Conservation (phyloP, 306 rosid genomes). For the Vigna nakashimae region DNA sequence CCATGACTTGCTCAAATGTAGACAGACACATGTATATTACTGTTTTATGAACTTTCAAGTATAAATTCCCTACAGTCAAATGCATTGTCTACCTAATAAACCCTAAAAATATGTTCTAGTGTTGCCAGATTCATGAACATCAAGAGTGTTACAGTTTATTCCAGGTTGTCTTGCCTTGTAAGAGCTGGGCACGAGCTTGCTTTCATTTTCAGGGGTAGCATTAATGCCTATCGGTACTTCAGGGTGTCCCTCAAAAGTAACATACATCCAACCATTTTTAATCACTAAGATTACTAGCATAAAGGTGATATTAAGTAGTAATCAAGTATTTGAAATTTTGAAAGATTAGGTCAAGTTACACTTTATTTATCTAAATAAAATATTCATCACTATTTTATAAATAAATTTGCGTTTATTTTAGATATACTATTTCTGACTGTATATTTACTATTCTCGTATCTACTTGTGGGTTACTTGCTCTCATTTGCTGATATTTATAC, state of each 20-base stretch:
- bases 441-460: too few relatives aligned
- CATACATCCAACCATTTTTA: constrained; percentile 4
- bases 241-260: constrained; percentile 30
- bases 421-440: too few relatives aligned
- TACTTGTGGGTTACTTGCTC: too few relatives aligned
- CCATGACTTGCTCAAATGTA: constrained; percentile 22
- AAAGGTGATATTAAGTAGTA: too few relatives aligned
- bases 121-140: constrained; percentile 51
- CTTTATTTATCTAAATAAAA: too few relatives aligned
- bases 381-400: too few relatives aligned
- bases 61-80: constrained; percentile 11
- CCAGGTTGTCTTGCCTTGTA: constrained; percentile 36
- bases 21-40: constrained; percentile 5
- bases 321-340: too few relatives aligned
- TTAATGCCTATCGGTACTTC: constrained; percentile 36
- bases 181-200: constrained; percentile 6
- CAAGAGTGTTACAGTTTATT: constrained; percentile 23
- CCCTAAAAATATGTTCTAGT: constrained; percentile 24
- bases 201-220: constrained; percentile 42
- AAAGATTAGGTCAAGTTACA: too few relatives aligned
- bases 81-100: constrained; percentile 38
- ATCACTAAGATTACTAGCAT: background rate
- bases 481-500: too few relatives aligned
- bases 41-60: background rate
- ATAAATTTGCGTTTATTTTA: too few relatives aligned